Evolutionary conservation across 495 filamentous ascomycete species (phyloP).

Genomic region (Lentithecium fluviatile): DNA sequence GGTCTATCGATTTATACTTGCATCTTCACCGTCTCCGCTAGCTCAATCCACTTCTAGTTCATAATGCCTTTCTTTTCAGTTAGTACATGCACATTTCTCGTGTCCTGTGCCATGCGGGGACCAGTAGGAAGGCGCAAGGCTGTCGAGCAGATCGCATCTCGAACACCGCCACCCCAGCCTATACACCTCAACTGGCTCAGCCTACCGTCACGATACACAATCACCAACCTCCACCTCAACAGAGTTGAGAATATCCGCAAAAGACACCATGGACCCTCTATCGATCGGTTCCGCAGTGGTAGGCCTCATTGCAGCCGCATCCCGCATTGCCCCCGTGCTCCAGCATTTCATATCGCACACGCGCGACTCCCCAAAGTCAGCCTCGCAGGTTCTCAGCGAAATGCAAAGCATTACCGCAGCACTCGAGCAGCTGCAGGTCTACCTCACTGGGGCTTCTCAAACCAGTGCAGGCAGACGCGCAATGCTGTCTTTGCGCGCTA

Average conservation of each 20-base stretch:
- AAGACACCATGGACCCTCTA: conserved; percentile 45
- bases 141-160: too few species aligned
- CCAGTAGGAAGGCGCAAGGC: too few species aligned
- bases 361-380: background rate
- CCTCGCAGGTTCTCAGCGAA: background rate
- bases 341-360: background rate
- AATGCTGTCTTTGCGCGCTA: background rate
- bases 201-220: too few species aligned
- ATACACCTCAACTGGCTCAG: too few species aligned
- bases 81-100: too few species aligned
- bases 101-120: too few species aligned
- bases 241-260: conserved; percentile 92
- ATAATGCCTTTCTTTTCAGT: too few species aligned
- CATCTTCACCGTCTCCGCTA: too few species aligned
- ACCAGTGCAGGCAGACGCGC: background rate
- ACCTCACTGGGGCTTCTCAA: background rate
- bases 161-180: background rate
- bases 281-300: background rate
- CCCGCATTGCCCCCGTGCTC: background rate
- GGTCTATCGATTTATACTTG: too few species aligned
- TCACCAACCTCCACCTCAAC: conserved; percentile 35
- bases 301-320: background rate
- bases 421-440: background rate
- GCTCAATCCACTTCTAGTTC: too few species aligned
- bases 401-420: background rate